Percentiles rank a stretch among this genome's conserved stretches.
Evolutionary conservation across 176 grass and related monocot species (phyloP).

Genomic region (Carex pumila): DNA sequence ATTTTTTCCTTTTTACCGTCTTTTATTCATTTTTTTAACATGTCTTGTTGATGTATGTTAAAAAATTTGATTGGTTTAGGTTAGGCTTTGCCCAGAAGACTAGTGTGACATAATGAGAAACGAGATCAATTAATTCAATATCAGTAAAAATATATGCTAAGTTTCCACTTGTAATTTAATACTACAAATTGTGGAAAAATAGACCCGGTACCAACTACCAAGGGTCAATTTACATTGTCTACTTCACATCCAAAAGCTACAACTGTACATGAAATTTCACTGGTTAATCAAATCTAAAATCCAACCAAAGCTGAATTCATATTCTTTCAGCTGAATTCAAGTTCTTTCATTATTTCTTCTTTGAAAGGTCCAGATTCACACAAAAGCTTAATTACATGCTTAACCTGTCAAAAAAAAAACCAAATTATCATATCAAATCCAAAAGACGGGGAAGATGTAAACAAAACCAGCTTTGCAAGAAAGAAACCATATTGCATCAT

Average conservation of each 20-base stretch:
- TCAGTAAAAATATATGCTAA: not conserved
- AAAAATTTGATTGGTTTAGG: not conserved
- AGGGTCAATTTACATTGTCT: constrained; percentile 1
- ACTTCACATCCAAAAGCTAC: not conserved
- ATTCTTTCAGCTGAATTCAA: constrained; percentile 10
- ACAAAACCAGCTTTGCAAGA: not conserved
- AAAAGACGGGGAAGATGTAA: not conserved
- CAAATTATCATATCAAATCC: not conserved
- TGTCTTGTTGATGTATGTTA: not conserved
- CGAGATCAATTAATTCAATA: not conserved
- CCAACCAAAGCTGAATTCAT: not conserved
- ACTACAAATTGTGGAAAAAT: not conserved
- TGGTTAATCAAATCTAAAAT: not conserved
- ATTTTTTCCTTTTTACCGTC: too few relatives aligned
- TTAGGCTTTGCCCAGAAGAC: not conserved
- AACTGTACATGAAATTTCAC: constrained; percentile 1
- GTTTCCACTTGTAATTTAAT: not conserved
- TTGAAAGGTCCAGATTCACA: constrained; percentile 88
- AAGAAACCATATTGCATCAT: not conserved
- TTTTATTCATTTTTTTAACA: not conserved
- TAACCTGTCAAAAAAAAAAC: constrained; percentile 48
- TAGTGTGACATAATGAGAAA: not conserved
- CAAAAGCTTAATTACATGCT: constrained; percentile 51
- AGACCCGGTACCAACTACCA: not conserved
- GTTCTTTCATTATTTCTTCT: constrained; percentile 62